A percentile compares a stretch with the other conserved stretches of the same genome.
phyloP scores from a whole-genome alignment of 2,329 filamentous ascomycete genomes.

The Zasmidium citrigriseum region DNA sequence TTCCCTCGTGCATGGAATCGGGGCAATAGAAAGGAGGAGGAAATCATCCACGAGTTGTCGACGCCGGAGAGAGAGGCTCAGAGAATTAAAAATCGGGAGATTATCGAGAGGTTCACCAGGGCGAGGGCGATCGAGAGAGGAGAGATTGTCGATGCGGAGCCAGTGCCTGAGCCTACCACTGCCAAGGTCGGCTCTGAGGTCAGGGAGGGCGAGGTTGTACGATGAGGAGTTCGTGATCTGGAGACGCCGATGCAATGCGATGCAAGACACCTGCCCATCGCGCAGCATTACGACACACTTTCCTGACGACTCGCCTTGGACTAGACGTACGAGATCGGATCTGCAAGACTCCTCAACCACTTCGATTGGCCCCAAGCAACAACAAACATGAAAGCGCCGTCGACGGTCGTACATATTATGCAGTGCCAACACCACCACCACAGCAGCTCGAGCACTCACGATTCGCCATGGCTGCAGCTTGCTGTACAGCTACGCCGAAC shows the following conservation, averaged over 20 bases:
- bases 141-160: constrained; percentile 9
- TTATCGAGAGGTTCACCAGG: constrained; percentile 20
- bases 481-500: neutral
- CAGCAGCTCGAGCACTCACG: neutral
- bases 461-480: neutral
- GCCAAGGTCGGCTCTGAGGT: neutral
- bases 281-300: neutral
- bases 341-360: neutral
- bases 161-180: neutral
- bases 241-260: neutral
- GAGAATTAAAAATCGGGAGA: constrained; percentile 17
- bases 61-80: constrained; percentile 14
- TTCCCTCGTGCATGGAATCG: constrained; percentile 28
- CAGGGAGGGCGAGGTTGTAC: neutral
- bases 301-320: neutral
- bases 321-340: neutral
- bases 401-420: neutral
- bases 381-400: too few relatives aligned
- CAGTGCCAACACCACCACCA: neutral
- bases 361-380: neutral
- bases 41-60: constrained; percentile 17
- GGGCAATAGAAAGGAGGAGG: constrained; percentile 24
- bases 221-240: neutral
- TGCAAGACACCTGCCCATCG: neutral
- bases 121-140: constrained; percentile 20